phyloP scores from a whole-genome alignment of 768 basidiomycete genomes.

The Neoboletus brunneissimus region DNA sequence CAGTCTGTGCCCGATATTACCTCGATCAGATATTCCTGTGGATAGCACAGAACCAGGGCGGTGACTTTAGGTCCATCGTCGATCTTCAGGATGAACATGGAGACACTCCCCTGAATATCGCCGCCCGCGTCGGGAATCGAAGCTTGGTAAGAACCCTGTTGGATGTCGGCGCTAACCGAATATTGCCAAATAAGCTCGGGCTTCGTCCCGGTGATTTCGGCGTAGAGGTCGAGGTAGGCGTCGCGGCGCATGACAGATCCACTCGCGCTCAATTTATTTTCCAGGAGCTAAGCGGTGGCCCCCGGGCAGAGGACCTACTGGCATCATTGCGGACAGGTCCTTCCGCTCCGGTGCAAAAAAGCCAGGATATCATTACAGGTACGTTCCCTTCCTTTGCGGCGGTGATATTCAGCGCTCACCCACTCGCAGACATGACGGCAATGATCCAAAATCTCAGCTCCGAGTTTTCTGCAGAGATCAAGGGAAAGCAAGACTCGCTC shows the following conservation, averaged over 20 bases:
- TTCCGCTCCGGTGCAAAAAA: constrained; percentile 78
- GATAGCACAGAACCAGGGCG: constrained; percentile 75
- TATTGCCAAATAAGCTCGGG: constrained; percentile 88
- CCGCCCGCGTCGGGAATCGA: constrained; percentile 89
- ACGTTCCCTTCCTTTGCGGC: constrained; percentile 2
- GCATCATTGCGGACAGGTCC: constrained; percentile 71
- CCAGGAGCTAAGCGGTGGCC: constrained; percentile 68
- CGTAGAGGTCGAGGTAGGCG: constrained; percentile 80
- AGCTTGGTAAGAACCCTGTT: constrained; percentile 82
- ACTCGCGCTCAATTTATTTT: neutral
- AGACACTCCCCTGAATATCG: constrained; percentile 94
- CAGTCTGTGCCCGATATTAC: constrained; percentile 82
- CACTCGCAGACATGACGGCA: constrained; percentile 65
- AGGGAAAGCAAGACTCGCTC: constrained; percentile 82
- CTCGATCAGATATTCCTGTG: constrained; percentile 85
- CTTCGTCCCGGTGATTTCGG: constrained; percentile 94
- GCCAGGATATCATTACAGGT: constrained; percentile 84
- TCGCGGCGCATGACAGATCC: neutral
- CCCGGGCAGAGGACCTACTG: constrained; percentile 77
- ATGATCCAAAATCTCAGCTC: constrained; percentile 78
- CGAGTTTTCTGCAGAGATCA: constrained; percentile 83
- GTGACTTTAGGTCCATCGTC: constrained; percentile 75
- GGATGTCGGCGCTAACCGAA: constrained; percentile 90
- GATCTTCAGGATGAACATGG: constrained; percentile 94
- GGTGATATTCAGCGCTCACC: constrained; percentile 7